phyloP scores from a whole-genome alignment of 768 basidiomycete species.

The Punctularia strigosozonata region DNA sequence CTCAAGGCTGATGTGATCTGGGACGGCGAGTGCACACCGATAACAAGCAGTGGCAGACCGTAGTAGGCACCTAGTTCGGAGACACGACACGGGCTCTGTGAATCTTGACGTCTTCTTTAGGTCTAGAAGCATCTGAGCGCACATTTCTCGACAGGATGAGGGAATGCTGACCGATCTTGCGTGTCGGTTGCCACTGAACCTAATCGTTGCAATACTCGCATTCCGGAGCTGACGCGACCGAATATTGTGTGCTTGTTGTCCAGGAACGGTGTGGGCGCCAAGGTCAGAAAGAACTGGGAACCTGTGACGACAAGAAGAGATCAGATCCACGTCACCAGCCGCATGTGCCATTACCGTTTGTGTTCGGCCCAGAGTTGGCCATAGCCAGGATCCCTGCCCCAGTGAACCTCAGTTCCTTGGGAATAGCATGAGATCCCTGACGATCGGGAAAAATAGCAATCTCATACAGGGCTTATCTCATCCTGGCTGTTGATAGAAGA shows the following conservation, averaged over 20 bases:
- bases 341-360: conserved; percentile 45
- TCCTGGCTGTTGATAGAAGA: conserved; percentile 51
- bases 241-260: conserved; percentile 85
- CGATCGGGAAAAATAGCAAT: too few relatives aligned
- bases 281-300: conserved; percentile 90
- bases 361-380: conserved; percentile 96
- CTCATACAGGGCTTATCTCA: conserved; percentile 80
- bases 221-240: conserved; percentile 83
- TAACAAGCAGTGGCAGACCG: too few relatives aligned
- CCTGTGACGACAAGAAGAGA: conserved; percentile 34
- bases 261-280: conserved; percentile 72
- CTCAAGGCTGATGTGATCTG: too few relatives aligned
- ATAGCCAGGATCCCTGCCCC: conserved; percentile 94
- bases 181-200: conserved; percentile 85
- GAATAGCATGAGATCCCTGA: too few relatives aligned
- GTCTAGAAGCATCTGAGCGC: conserved; percentile 16
- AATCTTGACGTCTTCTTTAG: conserved; percentile 82
- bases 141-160: neutral
- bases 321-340: conserved; percentile 12
- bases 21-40: too few relatives aligned
- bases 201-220: conserved; percentile 84
- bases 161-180: conserved; percentile 62
- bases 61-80: too few relatives aligned
- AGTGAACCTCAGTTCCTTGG: conserved; percentile 88
- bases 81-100: conserved; percentile 49